Percentiles rank a stretch among this genome's conserved stretches.
These are phyloP conservation scores for Curvularia hawaiiensis DNA, from an alignment of 2,329 filamentous ascomycete species.

Conservation along the genomic window DNA sequence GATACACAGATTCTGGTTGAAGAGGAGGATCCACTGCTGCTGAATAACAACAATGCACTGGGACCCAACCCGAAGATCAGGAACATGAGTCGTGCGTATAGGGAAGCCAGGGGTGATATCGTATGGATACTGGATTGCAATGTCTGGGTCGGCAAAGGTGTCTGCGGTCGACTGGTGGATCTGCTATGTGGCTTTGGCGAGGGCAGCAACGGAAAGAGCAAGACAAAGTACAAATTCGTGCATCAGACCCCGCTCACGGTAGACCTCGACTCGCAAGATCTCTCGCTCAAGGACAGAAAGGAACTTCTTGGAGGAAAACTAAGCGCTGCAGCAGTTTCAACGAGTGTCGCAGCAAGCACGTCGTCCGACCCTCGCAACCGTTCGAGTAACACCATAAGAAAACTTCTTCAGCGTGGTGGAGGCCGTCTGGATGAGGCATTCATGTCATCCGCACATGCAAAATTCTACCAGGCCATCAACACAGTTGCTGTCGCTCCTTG, in stretches of 20 bases:
- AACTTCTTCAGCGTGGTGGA: slow-evolving; percentile 60
- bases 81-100: slow-evolving; percentile 92
- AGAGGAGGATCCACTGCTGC: slow-evolving; percentile 73
- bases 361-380: slow-evolving; percentile 33
- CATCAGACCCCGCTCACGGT: slow-evolving; percentile 91
- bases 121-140: slow-evolving; percentile 98
- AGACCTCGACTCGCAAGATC: slow-evolving; percentile 58
- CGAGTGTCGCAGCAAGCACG: slow-evolving; percentile 36
- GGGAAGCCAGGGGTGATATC: slow-evolving; percentile 82
- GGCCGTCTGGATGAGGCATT: slow-evolving; percentile 93
- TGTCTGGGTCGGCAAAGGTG: slow-evolving; percentile 83
- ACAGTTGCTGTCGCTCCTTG: slow-evolving; percentile 89
- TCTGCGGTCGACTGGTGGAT: slow-evolving; percentile 87
- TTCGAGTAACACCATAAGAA: slow-evolving; percentile 27
- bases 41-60: slow-evolving; percentile 63
- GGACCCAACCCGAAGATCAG: slow-evolving; percentile 98
- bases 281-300: slow-evolving; percentile 39
- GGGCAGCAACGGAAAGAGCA: slow-evolving; percentile 26
- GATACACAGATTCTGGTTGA: slow-evolving; percentile 80
- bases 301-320: slow-evolving; percentile 34
- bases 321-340: slow-evolving; percentile 22
- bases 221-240: slow-evolving; percentile 78
- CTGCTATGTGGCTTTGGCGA: slow-evolving; percentile 73
- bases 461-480: slow-evolving; percentile 98
- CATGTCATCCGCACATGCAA: slow-evolving; percentile 90